These are phyloP conservation scores for Jaltomata sinuosa DNA, from an alignment of 257 asterid species.

Conservation along the genomic window DNA sequence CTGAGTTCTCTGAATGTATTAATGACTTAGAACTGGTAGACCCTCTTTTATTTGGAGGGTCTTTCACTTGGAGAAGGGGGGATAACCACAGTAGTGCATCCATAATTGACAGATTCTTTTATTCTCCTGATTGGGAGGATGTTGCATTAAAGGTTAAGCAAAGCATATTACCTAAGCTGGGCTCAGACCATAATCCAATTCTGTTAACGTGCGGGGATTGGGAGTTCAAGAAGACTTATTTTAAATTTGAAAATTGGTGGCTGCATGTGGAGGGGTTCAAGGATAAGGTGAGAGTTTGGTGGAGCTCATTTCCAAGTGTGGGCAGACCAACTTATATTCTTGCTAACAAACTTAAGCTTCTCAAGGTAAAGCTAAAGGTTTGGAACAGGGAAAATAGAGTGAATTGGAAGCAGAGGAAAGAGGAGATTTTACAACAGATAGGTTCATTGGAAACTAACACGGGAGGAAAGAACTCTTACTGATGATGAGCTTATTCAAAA, in stretches of 20 bases:
- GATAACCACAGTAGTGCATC: not conserved
- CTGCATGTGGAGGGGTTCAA: not conserved
- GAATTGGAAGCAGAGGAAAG: too few relatives aligned
- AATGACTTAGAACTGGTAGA: not conserved
- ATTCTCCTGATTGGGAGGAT: not conserved
- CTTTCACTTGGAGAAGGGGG: not conserved
- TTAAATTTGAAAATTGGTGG: not conserved
- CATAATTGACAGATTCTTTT: not conserved
- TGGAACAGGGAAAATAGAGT: too few relatives aligned
- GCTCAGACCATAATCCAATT: not conserved
- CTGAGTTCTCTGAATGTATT: too few relatives aligned
- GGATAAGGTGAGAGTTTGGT: not conserved
- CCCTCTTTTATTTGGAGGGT: not conserved
- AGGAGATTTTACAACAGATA: too few relatives aligned
- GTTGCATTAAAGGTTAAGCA: not conserved
- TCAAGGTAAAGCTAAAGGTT: too few relatives aligned
- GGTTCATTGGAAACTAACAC: too few relatives aligned
- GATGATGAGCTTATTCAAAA: too few relatives aligned
- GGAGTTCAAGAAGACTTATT: not conserved
- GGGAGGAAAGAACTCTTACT: too few relatives aligned
- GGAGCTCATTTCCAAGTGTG: too few relatives aligned
- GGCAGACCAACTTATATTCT: too few relatives aligned
- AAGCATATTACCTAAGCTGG: not conserved
- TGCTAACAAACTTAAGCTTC: too few relatives aligned
- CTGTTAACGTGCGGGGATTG: too few relatives aligned